Conservation (phyloP, 176 grass and related monocot species). For the Luzula sylvatica region DNA sequence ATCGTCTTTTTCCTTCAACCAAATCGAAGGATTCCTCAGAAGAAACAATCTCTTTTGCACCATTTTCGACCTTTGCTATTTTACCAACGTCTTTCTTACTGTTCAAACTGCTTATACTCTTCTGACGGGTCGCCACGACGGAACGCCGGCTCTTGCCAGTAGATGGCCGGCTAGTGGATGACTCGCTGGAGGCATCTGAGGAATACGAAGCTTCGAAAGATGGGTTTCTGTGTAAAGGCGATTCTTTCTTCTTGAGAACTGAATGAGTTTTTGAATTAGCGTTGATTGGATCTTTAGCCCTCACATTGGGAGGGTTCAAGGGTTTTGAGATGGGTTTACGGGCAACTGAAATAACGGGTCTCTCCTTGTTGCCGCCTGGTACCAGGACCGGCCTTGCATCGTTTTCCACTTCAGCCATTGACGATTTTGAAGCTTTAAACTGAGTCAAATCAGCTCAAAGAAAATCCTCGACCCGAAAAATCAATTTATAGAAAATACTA, state of each 20-base stretch:
- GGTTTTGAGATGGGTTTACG: slow-evolving; percentile 13
- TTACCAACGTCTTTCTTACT: slow-evolving; percentile 5
- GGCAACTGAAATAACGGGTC: not conserved
- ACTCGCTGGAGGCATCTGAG: slow-evolving; percentile 74
- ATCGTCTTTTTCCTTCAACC: slow-evolving; percentile 36
- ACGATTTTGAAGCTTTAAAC: not conserved
- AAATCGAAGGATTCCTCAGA: slow-evolving; percentile 4
- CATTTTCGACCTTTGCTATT: slow-evolving; percentile 3
- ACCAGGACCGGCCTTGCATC: slow-evolving; percentile 18
- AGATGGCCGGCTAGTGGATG: slow-evolving; percentile 83
- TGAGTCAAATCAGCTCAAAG: slow-evolving; percentile 1
- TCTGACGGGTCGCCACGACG: not conserved
- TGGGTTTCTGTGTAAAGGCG: slow-evolving; percentile 8
- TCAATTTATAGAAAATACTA: not conserved
- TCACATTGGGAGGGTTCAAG: slow-evolving; percentile 4
- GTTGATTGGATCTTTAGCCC: slow-evolving; percentile 1
- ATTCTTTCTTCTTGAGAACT: slow-evolving; percentile 14
- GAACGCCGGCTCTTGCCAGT: slow-evolving; percentile 57
- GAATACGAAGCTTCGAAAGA: slow-evolving; percentile 75
- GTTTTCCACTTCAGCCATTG: slow-evolving; percentile 10
- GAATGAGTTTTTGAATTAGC: not conserved
- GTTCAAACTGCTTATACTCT: not conserved
- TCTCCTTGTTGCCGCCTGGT: slow-evolving; percentile 13
- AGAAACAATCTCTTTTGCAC: slow-evolving; percentile 13
- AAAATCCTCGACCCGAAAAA: not conserved